phyloP scores from a whole-genome alignment of 1,284 basidiomycete genomes.

The Fomes fomentarius region DNA sequence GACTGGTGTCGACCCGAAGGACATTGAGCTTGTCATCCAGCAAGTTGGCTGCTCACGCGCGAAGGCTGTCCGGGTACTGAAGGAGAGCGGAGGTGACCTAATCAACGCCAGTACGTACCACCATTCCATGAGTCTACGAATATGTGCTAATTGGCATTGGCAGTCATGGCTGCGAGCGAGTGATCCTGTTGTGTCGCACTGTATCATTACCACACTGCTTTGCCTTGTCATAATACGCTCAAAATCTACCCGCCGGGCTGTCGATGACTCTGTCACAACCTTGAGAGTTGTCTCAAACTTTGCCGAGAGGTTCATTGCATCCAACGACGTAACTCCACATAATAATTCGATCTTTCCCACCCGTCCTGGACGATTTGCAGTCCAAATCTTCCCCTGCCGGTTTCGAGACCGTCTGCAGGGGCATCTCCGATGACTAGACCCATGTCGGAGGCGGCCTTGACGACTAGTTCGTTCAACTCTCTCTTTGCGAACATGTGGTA shows the following conservation, averaged over 20 bases:
- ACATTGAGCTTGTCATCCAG: conserved; percentile 93
- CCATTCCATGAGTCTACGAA: neutral
- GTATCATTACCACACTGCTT: conserved; percentile 25
- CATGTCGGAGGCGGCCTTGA: conserved; percentile 62
- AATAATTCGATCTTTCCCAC: conserved; percentile 89
- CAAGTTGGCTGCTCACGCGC: conserved; percentile 85
- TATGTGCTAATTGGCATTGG: conserved; percentile 1
- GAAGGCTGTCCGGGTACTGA: conserved; percentile 87
- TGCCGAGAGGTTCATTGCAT: conserved; percentile 28
- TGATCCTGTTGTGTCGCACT: conserved; percentile 34
- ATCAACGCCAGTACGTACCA: conserved; percentile 89
- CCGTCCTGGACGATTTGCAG: conserved; percentile 73
- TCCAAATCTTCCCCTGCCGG: conserved; percentile 38
- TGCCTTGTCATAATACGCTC: conserved; percentile 9
- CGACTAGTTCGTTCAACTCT: conserved; percentile 70
- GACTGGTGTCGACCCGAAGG: conserved; percentile 88
- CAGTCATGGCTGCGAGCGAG: conserved; percentile 79
- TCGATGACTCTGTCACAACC: too few relatives aligned
- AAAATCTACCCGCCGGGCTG: conserved; percentile 20
- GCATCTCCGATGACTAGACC: conserved; percentile 53
- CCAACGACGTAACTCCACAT: conserved; percentile 73
- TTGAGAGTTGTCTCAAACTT: too few relatives aligned
- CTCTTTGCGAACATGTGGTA: conserved; percentile 91
- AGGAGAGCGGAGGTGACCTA: conserved; percentile 88
- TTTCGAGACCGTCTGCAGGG: conserved; percentile 1